Evolutionary conservation across 2,329 filamentous ascomycete genomes (phyloP), one percentile per base, ranked within the genome.

Genomic region (Trichoderma sp.): DNA sequence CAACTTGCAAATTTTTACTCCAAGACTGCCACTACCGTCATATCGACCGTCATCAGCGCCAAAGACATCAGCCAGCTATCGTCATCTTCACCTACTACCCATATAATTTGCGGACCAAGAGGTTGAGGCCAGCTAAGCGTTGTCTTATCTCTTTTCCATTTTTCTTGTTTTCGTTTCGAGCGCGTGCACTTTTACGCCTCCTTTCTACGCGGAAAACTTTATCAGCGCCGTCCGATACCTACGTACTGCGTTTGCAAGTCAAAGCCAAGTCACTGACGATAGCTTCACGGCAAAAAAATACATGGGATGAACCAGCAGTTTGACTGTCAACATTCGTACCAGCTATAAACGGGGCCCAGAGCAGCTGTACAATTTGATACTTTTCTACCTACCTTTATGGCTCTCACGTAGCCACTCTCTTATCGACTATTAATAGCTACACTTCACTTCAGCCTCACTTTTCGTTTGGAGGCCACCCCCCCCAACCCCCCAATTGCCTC

Each of bases 181-280:
- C 5, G 8, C 11, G 10, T 10, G 8, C 7, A 4, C 18, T 46
- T 13, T 11, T 4, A 46, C 7, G 43, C 43, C 6, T 10, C 3
- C 18, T 46, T n/a, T n/a, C n/a, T n/a, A 7, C 18, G 8, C 18
- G 43, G n/a, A 11, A 46, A 46, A n/a, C 2, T 21, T 10, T 46
- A 7, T 18, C 18, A 18, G 39, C 18, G 39, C 39, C 16, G 39
- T n/a, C 16, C 6, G 6, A n/a, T 43, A n/a, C 16, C 24, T 18
- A 24, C 11, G 13, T 16, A 24, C 16, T 24, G 16, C 7, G 39
- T 21, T 14, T 3, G 7, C n/a, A 51, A 11, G 32, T 26, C 7
- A 16, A 64, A 55, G 14, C 6, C 10, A 28, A 66, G 56, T 66
- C 63, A 66, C 63, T 58, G 52, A 58, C 63, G 52, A 66, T 56